These are phyloP conservation scores for Malus domestica DNA, from an alignment of 306 rosid species.

Conservation along the genomic window DNA sequence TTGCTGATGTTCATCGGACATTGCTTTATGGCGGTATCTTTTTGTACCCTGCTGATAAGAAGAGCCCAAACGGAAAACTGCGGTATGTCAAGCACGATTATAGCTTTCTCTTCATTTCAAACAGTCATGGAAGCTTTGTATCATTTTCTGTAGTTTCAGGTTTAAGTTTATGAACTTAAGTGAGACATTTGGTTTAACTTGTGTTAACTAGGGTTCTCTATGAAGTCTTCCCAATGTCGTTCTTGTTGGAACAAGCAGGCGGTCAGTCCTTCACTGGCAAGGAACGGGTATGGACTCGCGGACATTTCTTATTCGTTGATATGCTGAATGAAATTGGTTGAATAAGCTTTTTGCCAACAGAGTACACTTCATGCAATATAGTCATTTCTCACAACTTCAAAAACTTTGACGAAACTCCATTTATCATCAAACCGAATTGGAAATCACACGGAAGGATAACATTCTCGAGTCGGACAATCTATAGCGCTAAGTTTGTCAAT, in stretches of 20 bases:
- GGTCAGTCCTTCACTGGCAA: slow-evolving; percentile 94
- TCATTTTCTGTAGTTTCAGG: neutral
- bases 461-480: neutral
- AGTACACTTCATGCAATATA: neutral
- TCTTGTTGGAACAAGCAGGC: slow-evolving; percentile 94
- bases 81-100: slow-evolving; percentile 45
- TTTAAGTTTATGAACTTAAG: neutral
- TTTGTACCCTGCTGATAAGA: slow-evolving; percentile 94
- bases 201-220: slow-evolving; percentile 58
- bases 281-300: slow-evolving; percentile 39
- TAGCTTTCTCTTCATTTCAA: neutral
- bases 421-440: neutral
- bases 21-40: slow-evolving; percentile 94
- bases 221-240: slow-evolving; percentile 97
- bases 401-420: neutral
- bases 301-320: slow-evolving; percentile 1
- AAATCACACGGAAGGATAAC: neutral
- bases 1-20: slow-evolving; percentile 98
- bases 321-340: neutral
- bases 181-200: neutral
- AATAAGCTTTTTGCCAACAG: neutral
- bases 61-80: slow-evolving; percentile 93
- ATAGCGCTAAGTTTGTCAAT: neutral
- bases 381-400: neutral
- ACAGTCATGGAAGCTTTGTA: neutral